A percentile compares a stretch with the other conserved stretches of the same genome.
Evolutionary conservation across 345 rosid genomes (phyloP).

Genomic region (Bruguiera sexangula): DNA sequence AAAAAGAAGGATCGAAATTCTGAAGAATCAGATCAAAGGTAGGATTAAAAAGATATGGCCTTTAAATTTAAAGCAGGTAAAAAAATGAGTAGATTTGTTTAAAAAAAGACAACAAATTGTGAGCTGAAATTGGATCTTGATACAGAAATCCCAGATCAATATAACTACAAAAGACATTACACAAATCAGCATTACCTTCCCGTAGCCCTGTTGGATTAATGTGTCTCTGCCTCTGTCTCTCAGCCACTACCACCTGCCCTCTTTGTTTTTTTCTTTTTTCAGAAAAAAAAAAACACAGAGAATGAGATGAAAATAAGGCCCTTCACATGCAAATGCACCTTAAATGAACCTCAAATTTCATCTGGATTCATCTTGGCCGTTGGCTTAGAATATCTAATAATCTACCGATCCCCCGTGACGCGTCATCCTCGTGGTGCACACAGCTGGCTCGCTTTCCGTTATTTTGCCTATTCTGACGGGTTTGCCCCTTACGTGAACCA

Average conservation of each 20-base stretch:
- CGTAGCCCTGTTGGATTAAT: too few relatives aligned
- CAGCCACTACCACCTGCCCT: conserved; percentile 39
- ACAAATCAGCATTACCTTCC: conserved; percentile 6
- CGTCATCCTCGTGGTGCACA: conserved; percentile 22
- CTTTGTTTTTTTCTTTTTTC: conserved; percentile 14
- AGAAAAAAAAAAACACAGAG: conserved; percentile 14
- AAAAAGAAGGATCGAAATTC: neutral
- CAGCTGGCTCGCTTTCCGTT: conserved; percentile 44
- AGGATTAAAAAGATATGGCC: neutral
- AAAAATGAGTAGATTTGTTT: neutral
- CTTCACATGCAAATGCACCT: conserved; percentile 34
- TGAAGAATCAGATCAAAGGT: neutral
- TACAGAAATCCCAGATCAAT: too few relatives aligned
- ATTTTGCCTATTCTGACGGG: conserved; percentile 2
- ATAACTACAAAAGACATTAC: too few relatives aligned
- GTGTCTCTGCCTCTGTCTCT: neutral
- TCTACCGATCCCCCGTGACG: conserved; percentile 21
- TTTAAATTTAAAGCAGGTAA: conserved; percentile 1
- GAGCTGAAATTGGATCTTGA: neutral
- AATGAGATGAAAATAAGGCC: conserved; percentile 22
- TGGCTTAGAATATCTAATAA: conserved; percentile 5
- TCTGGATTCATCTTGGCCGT: conserved; percentile 36
- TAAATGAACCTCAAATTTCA: conserved; percentile 34
- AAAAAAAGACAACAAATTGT: neutral
- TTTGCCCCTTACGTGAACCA: conserved; percentile 8